Percentiles rank a stretch among this genome's conserved stretches.
Conservation (phyloP, 192 early-diverging fungal genomes). For the Fimicolochytrium jonesii region DNA sequence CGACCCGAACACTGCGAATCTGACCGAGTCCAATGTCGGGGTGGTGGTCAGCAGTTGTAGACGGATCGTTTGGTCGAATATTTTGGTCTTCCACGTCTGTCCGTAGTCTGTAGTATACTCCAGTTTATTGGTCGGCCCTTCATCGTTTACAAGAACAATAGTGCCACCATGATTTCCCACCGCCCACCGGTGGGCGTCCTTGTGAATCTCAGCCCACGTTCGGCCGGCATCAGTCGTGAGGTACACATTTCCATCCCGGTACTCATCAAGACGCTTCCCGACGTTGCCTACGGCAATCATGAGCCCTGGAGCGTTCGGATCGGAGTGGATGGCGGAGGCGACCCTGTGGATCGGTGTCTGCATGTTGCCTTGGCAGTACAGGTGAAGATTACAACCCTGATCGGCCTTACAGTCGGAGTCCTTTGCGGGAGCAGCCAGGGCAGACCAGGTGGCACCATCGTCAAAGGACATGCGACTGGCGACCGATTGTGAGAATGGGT, state of each 20-base stretch:
- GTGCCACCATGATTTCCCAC: conserved; percentile 89
- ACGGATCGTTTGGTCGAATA: conserved; percentile 55
- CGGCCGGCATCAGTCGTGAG: conserved; percentile 85
- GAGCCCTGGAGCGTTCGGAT: conserved; percentile 32
- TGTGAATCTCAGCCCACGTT: conserved; percentile 72
- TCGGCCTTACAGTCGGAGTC: conserved; percentile 21
- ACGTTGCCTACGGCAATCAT: conserved; percentile 69
- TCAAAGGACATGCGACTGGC: conserved; percentile 75
- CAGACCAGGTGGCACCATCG: conserved; percentile 74
- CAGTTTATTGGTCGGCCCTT: conserved; percentile 58
- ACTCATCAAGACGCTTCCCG: conserved; percentile 57
- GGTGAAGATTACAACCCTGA: conserved; percentile 14
- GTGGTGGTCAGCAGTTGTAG: conserved; percentile 62
- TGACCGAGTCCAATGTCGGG: conserved; percentile 60
- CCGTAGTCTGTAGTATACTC: conserved; percentile 73
- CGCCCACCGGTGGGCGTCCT: conserved; percentile 67
- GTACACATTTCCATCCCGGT: conserved; percentile 66
- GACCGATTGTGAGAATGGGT: conserved; percentile 53
- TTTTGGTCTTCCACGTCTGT: conserved; percentile 60
- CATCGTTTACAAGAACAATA: conserved; percentile 71
- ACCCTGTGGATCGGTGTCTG: no score
- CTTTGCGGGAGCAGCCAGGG: conserved; percentile 47
- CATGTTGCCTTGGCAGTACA: no score
- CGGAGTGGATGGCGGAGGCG: conserved; percentile 3
- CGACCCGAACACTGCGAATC: conserved; percentile 68